Conservation (phyloP, 1,139 yeast genomes). For the Chernovozyma sophiae-reginae region DNA sequence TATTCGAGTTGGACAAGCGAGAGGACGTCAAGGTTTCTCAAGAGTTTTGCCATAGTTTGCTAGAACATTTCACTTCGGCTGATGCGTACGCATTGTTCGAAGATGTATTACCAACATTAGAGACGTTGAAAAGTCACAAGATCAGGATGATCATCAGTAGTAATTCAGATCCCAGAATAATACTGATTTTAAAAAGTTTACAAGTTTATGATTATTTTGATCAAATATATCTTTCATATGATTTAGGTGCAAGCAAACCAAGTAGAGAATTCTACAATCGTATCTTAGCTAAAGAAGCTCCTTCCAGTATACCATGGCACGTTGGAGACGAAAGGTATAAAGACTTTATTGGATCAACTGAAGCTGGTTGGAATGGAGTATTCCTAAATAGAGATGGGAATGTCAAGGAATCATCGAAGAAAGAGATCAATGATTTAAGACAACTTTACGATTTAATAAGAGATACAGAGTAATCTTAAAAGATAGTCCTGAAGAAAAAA, state of each 20-base stretch:
- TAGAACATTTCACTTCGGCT: constrained; percentile 42
- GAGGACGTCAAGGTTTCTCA: constrained; percentile 15
- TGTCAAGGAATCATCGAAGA: too few relatives aligned
- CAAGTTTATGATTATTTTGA: constrained; percentile 38
- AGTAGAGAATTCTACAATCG: constrained; percentile 40
- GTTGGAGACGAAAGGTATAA: constrained; percentile 57
- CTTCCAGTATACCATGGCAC: constrained; percentile 42
- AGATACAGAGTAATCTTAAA: too few relatives aligned
- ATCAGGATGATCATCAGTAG: constrained; percentile 46
- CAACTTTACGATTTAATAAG: too few relatives aligned
- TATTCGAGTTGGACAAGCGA: constrained; percentile 33
- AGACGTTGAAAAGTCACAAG: constrained; percentile 24
- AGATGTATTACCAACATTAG: constrained; percentile 50
- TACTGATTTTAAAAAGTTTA: constrained; percentile 41
- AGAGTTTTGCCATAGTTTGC: constrained; percentile 34
- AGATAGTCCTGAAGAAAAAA: too few relatives aligned
- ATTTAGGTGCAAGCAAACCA: constrained; percentile 53
- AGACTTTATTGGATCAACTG: constrained; percentile 50
- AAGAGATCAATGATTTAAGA: not conserved
- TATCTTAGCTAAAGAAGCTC: constrained; percentile 19
- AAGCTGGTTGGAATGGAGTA: constrained; percentile 35
- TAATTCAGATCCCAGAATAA: constrained; percentile 57
- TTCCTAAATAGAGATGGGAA: not conserved
- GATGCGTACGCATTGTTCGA: constrained; percentile 52
- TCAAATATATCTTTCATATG: constrained; percentile 49